Conservation (phyloP, 2,329 filamentous ascomycete species). For the Botrytis aclada region DNA sequence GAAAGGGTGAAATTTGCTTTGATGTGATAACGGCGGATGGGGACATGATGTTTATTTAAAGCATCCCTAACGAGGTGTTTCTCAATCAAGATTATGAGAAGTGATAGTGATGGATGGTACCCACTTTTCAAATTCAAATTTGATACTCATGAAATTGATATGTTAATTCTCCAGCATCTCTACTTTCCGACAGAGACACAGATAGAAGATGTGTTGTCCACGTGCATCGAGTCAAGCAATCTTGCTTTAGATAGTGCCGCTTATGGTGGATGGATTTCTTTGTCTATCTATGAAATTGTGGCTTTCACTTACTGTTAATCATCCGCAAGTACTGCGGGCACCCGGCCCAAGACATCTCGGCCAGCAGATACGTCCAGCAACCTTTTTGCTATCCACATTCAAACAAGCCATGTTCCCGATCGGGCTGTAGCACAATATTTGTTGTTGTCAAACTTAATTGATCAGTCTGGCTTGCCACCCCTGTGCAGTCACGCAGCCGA, state of each 20-base stretch:
- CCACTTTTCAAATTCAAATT: conserved; percentile 20
- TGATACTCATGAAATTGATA: conserved; percentile 2
- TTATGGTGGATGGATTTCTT: conserved; percentile 41
- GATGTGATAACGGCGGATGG: conserved; percentile 32
- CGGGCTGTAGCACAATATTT: conserved; percentile 33
- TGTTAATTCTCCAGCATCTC: conserved; percentile 1
- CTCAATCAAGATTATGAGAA: conserved; percentile 15
- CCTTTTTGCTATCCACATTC: conserved; percentile 30
- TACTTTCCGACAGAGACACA: conserved; percentile 16
- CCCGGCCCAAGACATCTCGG: conserved; percentile 39
- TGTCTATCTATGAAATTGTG: conserved; percentile 43
- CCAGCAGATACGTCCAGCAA: conserved; percentile 34
- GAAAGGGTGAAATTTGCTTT: conserved; percentile 23
- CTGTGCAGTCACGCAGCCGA: conserved; percentile 32
- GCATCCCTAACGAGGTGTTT: background rate
- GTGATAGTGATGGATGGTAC: conserved; percentile 13
- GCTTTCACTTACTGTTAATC: conserved; percentile 29
- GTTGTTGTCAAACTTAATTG: conserved; percentile 37
- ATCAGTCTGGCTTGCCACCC: conserved; percentile 29
- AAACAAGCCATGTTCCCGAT: conserved; percentile 37
- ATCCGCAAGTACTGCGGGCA: conserved; percentile 49
- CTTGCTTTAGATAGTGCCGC: conserved; percentile 27
- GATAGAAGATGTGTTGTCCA: conserved; percentile 39
- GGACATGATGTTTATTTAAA: conserved; percentile 29
- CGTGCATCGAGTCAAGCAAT: conserved; percentile 55